Base-by-base conservation (phyloP, 2,329 filamentous ascomycete species). In the Arthrobotrys sphaeroides region DNA sequence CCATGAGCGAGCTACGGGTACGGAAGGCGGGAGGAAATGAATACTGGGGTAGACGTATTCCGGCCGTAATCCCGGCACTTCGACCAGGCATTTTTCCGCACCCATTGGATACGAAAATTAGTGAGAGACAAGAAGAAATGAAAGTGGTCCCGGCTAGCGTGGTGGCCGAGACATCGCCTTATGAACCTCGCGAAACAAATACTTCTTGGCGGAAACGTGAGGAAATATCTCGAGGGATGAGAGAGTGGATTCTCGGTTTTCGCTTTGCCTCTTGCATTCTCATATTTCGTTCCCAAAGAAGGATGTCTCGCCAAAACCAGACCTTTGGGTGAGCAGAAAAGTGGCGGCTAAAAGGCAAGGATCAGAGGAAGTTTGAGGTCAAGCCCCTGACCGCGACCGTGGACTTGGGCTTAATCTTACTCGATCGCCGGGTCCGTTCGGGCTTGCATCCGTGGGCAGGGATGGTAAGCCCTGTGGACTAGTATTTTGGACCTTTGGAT, bases 341-440 rank as follows among this genome's bases (percentile, higher is more conserved):
- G 26, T 60, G 42, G 70, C 70, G 64, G 70, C 38, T 68, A 68
- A 74, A 64, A 43, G 16, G 57, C 70, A 74, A 68, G 70, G 69
- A 66, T 66, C 26, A 55, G 47, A 20, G 42, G 43, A 47, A 42
- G 33, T 64, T 68, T 47, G 45, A 57, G n/a, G 42, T 18, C 45
- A 62, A 74, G 60, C 70, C 70, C 70, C 70, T 74, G 70, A 74
- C 70, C 70, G 70, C 57, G 62, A 68, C 70, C 62, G 62, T 74
- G 70, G 70, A 61, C 62, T 67, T 74, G 64, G 64, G 69, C 69
- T 66, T 73, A 73, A 73, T 66, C 62, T 68, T 74, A 67, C 61
- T 73, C 28, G 70, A 74, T 74, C 70, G 62, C 70, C 70, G 70
- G 70, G 70, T 62, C 43, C 62, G 55, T 68, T 68, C 62, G 70